Evolutionary conservation across 768 basidiomycete genomes (phyloP).

Genomic region (Naganishia friedmannii): DNA sequence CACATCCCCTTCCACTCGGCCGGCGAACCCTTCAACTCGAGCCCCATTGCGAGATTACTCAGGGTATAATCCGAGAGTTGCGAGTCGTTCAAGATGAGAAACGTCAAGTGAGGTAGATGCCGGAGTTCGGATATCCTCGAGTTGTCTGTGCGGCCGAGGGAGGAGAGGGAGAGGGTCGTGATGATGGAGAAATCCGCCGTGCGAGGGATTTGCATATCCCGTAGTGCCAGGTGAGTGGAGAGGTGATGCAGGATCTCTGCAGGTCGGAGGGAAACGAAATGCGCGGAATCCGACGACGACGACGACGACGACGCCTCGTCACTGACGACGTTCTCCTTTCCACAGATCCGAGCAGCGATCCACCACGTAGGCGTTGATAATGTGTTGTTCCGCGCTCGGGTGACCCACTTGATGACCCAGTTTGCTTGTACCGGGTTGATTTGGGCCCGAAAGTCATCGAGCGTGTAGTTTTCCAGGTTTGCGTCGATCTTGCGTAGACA

Average conservation of each 20-base stretch:
- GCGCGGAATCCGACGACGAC: slow-evolving; percentile 13
- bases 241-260: slow-evolving; percentile 13
- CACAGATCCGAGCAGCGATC: slow-evolving; percentile 13
- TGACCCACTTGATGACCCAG: slow-evolving; percentile 14
- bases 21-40: neutral
- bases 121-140: slow-evolving; percentile 9
- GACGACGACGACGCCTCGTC: no score
- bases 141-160: neutral
- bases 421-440: slow-evolving; percentile 18
- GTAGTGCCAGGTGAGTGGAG: neutral
- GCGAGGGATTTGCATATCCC: slow-evolving; percentile 13
- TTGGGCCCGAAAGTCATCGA: slow-evolving; percentile 4
- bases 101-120: slow-evolving; percentile 7
- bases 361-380: slow-evolving; percentile 10
- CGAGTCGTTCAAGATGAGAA: slow-evolving; percentile 17
- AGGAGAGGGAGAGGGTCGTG: neutral
- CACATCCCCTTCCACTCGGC: slow-evolving; percentile 1
- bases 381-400: slow-evolving; percentile 12
- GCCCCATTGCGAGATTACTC: neutral
- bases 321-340: slow-evolving; percentile 15
- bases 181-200: slow-evolving; percentile 13
- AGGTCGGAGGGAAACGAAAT: slow-evolving; percentile 7
- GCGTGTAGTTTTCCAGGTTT: slow-evolving; percentile 4
- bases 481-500: slow-evolving; percentile 20
- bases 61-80: slow-evolving; percentile 9